Percentiles rank a stretch among this genome's conserved stretches.
Conservation (phyloP, 495 filamentous ascomycete species). For the Coniosporium apollinis region DNA sequence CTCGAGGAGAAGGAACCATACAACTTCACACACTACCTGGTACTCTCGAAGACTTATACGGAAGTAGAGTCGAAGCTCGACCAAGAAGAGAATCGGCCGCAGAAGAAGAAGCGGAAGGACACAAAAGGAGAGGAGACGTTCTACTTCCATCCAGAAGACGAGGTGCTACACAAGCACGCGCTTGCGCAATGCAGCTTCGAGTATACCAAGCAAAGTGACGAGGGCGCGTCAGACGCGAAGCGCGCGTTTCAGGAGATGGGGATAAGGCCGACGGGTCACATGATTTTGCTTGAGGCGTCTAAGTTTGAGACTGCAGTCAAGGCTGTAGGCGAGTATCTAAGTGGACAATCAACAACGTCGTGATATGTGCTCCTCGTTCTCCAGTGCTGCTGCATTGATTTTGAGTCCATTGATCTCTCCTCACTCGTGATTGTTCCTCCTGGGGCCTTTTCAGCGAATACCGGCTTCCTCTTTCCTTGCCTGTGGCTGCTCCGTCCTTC, state of each 20-base stretch:
- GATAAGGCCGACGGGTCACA: conserved; percentile 54
- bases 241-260: conserved; percentile 88
- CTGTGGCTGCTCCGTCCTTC: no score
- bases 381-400: no score
- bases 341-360: no score
- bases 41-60: conserved; percentile 76
- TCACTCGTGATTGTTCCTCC: no score
- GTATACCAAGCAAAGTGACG: conserved; percentile 60
- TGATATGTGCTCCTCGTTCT: no score
- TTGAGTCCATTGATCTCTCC: no score
- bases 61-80: conserved; percentile 75
- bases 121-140: conserved; percentile 35
- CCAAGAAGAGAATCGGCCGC: conserved; percentile 40
- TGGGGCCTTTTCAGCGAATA: no score
- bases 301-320: conserved; percentile 31
- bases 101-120: conserved; percentile 63
- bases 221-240: conserved; percentile 74
- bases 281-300: conserved; percentile 26
- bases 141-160: conserved; percentile 96
- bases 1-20: conserved; percentile 86
- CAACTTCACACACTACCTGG: conserved; percentile 79
- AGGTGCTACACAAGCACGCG: conserved; percentile 63
- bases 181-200: conserved; percentile 46
- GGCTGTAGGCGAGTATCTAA: conserved; percentile 54
- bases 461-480: no score